Evolutionary conservation across 768 basidiomycete genomes (phyloP).

Genomic region (Pisolithus albus): DNA sequence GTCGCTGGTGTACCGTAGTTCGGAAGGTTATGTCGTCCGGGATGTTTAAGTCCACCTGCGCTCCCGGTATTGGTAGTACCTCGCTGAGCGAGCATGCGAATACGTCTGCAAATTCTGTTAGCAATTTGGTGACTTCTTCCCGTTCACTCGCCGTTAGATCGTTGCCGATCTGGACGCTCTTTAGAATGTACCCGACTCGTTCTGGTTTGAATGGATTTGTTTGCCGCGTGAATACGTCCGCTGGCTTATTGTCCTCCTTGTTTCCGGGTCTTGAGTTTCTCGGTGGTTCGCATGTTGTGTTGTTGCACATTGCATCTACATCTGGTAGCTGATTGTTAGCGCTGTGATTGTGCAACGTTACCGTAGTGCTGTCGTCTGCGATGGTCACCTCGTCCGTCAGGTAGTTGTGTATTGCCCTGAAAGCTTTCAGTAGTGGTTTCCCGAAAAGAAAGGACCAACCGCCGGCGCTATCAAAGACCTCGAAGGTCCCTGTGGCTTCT

Average conservation of each 20-base stretch:
- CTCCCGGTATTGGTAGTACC: conserved; percentile 16
- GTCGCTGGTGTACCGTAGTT: not conserved
- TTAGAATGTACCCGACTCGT: too few species aligned
- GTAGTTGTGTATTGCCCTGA: conserved; percentile 22
- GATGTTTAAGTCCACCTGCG: not conserved
- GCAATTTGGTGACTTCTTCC: too few species aligned
- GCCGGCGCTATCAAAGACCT: conserved; percentile 15
- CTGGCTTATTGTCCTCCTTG: too few species aligned
- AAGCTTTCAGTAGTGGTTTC: conserved; percentile 19
- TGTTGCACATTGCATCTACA: not conserved
- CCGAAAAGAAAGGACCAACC: conserved; percentile 25
- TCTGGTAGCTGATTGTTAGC: not conserved
- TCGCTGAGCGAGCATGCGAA: conserved; percentile 30
- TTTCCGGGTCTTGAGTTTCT: too few species aligned
- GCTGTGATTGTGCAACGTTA: not conserved
- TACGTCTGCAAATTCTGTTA: conserved; percentile 1
- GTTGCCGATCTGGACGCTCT: too few species aligned
- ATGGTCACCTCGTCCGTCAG: conserved; percentile 3
- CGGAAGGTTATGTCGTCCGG: not conserved
- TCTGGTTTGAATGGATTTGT: too few species aligned
- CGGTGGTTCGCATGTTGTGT: not conserved
- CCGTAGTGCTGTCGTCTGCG: not conserved
- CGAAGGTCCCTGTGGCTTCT: not conserved
- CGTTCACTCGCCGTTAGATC: too few species aligned
- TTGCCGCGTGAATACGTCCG: conserved; percentile 10